Evolutionary conservation across 2,329 filamentous ascomycete species (phyloP).

Genomic region (Neoascochyta sp.): DNA sequence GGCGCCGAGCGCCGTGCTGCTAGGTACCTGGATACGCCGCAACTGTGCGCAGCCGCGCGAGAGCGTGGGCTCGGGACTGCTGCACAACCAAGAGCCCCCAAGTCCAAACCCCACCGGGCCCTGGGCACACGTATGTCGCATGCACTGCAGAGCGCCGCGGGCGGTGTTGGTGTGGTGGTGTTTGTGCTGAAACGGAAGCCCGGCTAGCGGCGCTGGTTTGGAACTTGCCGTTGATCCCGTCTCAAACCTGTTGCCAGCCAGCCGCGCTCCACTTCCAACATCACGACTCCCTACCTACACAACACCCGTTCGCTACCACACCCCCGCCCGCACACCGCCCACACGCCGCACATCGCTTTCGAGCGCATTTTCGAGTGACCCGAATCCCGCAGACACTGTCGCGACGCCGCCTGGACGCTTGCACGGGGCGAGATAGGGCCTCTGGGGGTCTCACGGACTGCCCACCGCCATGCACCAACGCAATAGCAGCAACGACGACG

Average conservation of each 20-base stretch:
- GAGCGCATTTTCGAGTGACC: slow-evolving; percentile 11
- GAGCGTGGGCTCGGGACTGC: too few relatives aligned
- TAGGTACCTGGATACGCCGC: too few relatives aligned
- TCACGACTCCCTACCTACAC: slow-evolving; percentile 22
- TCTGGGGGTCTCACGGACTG: slow-evolving; percentile 28
- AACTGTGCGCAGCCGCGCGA: too few relatives aligned
- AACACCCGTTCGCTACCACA: slow-evolving; percentile 13
- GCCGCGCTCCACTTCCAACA: slow-evolving; percentile 13
- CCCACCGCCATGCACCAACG: slow-evolving; percentile 39
- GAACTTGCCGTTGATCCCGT: slow-evolving; percentile 20
- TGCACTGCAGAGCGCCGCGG: too few relatives aligned
- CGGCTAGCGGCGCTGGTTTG: slow-evolving; percentile 14
- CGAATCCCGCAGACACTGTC: slow-evolving; percentile 9
- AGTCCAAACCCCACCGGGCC: too few relatives aligned
- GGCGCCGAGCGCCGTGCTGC: too few relatives aligned
- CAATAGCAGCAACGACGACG: slow-evolving; percentile 30
- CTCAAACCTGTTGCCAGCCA: slow-evolving; percentile 13
- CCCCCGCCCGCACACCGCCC: slow-evolving; percentile 16
- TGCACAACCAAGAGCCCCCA: too few relatives aligned
- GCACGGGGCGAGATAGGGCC: slow-evolving; percentile 25
- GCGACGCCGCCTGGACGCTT: slow-evolving; percentile 18
- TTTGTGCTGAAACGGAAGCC: slow-evolving; percentile 24
- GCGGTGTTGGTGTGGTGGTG: background rate
- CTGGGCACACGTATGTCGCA: too few relatives aligned
- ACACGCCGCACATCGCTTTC: slow-evolving; percentile 11